phyloP scores from a whole-genome alignment of 768 basidiomycete genomes.

The Suillus ampliporus region DNA sequence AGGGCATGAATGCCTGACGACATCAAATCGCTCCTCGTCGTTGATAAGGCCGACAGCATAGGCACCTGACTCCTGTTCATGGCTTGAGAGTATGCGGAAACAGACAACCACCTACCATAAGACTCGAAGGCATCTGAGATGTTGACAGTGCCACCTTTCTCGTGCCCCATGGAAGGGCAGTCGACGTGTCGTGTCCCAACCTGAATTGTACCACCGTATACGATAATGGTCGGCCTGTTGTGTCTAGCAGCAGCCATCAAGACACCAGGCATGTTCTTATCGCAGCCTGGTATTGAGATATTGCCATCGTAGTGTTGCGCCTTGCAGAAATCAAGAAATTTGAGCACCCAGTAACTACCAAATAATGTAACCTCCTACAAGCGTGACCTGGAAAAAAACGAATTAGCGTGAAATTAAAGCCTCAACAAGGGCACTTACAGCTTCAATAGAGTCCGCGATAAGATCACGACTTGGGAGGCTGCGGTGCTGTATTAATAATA shows the following conservation, averaged over 20 bases:
- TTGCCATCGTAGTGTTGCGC: conserved; percentile 91
- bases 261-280: conserved; percentile 94
- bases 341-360: neutral
- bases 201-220: conserved; percentile 88
- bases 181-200: conserved; percentile 77
- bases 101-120: conserved; percentile 54
- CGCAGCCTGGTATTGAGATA: conserved; percentile 86
- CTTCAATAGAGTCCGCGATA: conserved; percentile 90
- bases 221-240: conserved; percentile 86
- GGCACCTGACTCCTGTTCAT: conserved; percentile 57
- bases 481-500: conserved; percentile 10
- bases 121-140: conserved; percentile 88
- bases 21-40: conserved; percentile 83
- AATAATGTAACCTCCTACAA: conserved; percentile 43
- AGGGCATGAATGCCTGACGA: conserved; percentile 85
- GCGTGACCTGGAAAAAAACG: conserved; percentile 49
- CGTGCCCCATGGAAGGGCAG: conserved; percentile 77
- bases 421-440: conserved; percentile 48
- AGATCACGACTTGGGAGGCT: conserved; percentile 87
- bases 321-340: conserved; percentile 40
- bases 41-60: conserved; percentile 76
- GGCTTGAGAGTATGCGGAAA: neutral
- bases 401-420: conserved; percentile 8
- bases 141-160: conserved; percentile 83
- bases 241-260: conserved; percentile 86